A percentile compares a stretch with the other conserved stretches of the same genome.
phyloP scores from a whole-genome alignment of 1,139 yeast genomes.

The Hyphopichia fennica region DNA sequence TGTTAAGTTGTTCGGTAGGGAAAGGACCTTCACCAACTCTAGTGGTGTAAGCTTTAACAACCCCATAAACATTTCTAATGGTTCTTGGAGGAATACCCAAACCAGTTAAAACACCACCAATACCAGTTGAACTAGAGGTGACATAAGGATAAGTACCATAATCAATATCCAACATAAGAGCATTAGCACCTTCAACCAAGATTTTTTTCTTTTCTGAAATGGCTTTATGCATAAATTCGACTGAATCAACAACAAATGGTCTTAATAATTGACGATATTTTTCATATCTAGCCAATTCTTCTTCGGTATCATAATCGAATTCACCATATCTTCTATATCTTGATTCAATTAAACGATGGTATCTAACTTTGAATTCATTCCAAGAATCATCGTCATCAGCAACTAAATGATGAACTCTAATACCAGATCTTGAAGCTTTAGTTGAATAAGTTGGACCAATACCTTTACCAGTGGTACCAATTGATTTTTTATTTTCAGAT shows the following conservation, averaged over 20 bases:
- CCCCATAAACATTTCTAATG: slow-evolving; percentile 85
- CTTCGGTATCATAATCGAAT: slow-evolving; percentile 83
- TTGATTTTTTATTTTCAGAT: slow-evolving; percentile 79
- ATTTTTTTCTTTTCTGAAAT: slow-evolving; percentile 77
- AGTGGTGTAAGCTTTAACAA: slow-evolving; percentile 96
- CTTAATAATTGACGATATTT: slow-evolving; percentile 68
- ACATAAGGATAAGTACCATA: slow-evolving; percentile 98
- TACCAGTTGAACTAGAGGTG: slow-evolving; percentile 92
- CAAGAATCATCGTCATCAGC: slow-evolving; percentile 88
- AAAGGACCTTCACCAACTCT: slow-evolving; percentile 99
- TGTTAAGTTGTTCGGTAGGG: slow-evolving; percentile 96
- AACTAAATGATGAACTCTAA: slow-evolving; percentile 94
- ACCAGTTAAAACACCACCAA: slow-evolving; percentile 98
- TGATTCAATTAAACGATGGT: slow-evolving; percentile 73
- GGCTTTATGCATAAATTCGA: slow-evolving; percentile 86
- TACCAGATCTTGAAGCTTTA: slow-evolving; percentile 94
- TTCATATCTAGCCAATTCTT: slow-evolving; percentile 76
- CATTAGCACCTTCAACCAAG: slow-evolving; percentile 97
- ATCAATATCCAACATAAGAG: slow-evolving; percentile 95
- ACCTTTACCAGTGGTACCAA: slow-evolving; percentile 99
- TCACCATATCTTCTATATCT: slow-evolving; percentile 90
- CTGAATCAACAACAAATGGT: slow-evolving; percentile 94
- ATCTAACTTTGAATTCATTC: slow-evolving; percentile 83
- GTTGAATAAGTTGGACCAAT: slow-evolving; percentile 98
- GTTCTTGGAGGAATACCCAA: slow-evolving; percentile 89